These are phyloP conservation scores for Sicyos edulis DNA, from an alignment of 306 rosid species.

Conservation along the genomic window DNA sequence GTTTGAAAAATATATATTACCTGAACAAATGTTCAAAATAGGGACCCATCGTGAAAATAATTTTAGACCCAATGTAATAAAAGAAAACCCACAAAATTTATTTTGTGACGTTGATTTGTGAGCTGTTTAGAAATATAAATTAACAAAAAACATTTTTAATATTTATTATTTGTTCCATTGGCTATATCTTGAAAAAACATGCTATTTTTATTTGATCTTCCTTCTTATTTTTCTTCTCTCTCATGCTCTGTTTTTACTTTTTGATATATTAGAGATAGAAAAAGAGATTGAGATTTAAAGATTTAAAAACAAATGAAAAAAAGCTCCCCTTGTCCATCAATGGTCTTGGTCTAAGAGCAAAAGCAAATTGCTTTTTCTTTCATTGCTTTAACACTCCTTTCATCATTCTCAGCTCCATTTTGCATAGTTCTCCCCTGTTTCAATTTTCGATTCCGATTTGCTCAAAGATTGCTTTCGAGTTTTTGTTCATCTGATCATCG, in stretches of 20 bases:
- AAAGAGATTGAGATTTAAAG: background rate
- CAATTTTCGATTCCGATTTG: slow-evolving; percentile 6
- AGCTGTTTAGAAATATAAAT: background rate
- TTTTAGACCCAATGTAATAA: slow-evolving; percentile 4
- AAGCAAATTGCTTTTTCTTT: slow-evolving; percentile 55
- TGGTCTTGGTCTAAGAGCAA: slow-evolving; percentile 58
- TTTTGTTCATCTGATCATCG: background rate
- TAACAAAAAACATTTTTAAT: background rate
- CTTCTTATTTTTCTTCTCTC: no score
- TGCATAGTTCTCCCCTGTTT: slow-evolving; percentile 26
- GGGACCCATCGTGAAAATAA: background rate
- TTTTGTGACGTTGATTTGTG: slow-evolving; percentile 10
- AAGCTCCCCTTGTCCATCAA: slow-evolving; percentile 33
- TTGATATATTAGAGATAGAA: background rate
- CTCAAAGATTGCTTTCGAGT: background rate
- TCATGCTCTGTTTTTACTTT: slow-evolving; percentile 1
- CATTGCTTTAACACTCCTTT: slow-evolving; percentile 32
- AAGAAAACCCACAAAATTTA: background rate
- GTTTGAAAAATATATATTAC: background rate
- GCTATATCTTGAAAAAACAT: background rate
- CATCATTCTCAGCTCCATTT: slow-evolving; percentile 30
- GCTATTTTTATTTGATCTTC: no score
- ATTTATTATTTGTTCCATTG: background rate
- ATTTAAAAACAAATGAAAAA: slow-evolving; percentile 26
- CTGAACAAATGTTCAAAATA: background rate